These are phyloP conservation scores for Xylariaceae sp. DNA, from an alignment of 2,329 filamentous ascomycete genomes.

Conservation along the genomic window DNA sequence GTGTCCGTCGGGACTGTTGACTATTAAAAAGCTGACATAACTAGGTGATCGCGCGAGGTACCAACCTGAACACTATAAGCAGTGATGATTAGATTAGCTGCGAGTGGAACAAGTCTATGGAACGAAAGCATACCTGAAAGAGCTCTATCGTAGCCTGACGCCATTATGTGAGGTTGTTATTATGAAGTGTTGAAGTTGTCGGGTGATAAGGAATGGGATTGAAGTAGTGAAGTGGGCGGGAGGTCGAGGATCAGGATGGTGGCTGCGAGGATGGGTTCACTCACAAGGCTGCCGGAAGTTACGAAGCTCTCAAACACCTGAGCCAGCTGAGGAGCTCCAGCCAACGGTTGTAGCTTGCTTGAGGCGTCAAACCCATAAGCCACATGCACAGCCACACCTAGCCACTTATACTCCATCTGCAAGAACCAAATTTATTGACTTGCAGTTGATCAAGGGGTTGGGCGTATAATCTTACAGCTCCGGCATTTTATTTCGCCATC, in stretches of 20 bases:
- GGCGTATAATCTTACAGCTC: neutral
- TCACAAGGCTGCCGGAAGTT: constrained; percentile 40
- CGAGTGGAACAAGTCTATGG: constrained; percentile 39
- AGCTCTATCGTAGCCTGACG: constrained; percentile 98
- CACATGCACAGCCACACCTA: constrained; percentile 20
- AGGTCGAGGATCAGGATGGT: constrained; percentile 16
- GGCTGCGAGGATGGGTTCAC: constrained; percentile 16
- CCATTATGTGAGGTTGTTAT: constrained; percentile 58
- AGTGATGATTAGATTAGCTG: constrained; percentile 50
- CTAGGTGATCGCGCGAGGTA: constrained; percentile 29
- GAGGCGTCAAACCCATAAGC: constrained; percentile 8
- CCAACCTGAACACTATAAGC: constrained; percentile 80
- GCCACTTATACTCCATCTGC: neutral
- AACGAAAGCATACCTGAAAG: constrained; percentile 79
- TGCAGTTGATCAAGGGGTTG: no score
- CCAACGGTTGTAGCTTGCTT: constrained; percentile 24
- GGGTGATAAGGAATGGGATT: neutral
- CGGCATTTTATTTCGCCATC: neutral
- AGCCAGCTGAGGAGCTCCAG: constrained; percentile 27
- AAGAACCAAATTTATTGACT: no score
- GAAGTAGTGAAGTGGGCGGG: constrained; percentile 16
- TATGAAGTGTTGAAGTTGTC: constrained; percentile 19
- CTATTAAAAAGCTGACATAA: constrained; percentile 51
- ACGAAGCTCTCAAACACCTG: constrained; percentile 36
- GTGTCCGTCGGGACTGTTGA: constrained; percentile 89